A percentile compares a stretch with the other conserved stretches of the same genome.
phyloP scores from a whole-genome alignment of 495 filamentous ascomycete genomes.

The Rhizodiscina lignyota region DNA sequence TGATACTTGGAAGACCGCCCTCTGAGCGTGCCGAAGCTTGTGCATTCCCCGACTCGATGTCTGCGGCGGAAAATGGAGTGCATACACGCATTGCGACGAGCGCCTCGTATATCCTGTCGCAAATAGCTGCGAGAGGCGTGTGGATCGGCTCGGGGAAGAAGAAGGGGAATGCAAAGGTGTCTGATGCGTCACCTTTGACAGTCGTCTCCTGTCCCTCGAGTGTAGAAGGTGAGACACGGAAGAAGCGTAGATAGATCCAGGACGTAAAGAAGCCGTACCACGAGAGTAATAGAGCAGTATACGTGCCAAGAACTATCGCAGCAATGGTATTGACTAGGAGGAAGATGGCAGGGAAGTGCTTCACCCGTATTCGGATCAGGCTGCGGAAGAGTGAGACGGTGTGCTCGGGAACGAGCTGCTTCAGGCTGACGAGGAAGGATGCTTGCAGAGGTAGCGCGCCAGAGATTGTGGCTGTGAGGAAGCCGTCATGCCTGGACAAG shows the following conservation, averaged over 20 bases:
- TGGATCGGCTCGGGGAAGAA: slow-evolving; percentile 88
- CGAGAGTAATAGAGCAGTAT: slow-evolving; percentile 65
- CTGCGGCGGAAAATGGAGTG: slow-evolving; percentile 73
- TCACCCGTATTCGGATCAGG: slow-evolving; percentile 76
- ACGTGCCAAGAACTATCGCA: slow-evolving; percentile 66
- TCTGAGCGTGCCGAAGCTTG: slow-evolving; percentile 48
- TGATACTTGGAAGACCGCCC: slow-evolving; percentile 46
- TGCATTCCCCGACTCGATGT: slow-evolving; percentile 66
- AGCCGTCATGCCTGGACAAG: too few species aligned
- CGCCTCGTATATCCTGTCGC: slow-evolving; percentile 55
- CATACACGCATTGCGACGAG: slow-evolving; percentile 61
- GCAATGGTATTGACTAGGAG: slow-evolving; percentile 61
- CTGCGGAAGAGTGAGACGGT: slow-evolving; percentile 89
- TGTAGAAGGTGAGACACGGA: slow-evolving; percentile 45
- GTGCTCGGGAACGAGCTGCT: slow-evolving; percentile 93
- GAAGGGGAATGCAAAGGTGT: slow-evolving; percentile 86
- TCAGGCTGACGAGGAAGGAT: slow-evolving; percentile 93
- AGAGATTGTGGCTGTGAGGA: slow-evolving; percentile 60
- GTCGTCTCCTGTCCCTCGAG: slow-evolving; percentile 28
- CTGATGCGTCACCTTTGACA: slow-evolving; percentile 74
- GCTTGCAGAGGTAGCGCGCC: slow-evolving; percentile 81
- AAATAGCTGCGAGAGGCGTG: slow-evolving; percentile 53
- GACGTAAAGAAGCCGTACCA: slow-evolving; percentile 69
- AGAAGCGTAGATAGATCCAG: slow-evolving; percentile 96
- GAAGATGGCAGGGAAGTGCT: slow-evolving; percentile 85